Evolutionary conservation across 495 filamentous ascomycete genomes (phyloP).

Genomic region (Thozetella sp.): DNA sequence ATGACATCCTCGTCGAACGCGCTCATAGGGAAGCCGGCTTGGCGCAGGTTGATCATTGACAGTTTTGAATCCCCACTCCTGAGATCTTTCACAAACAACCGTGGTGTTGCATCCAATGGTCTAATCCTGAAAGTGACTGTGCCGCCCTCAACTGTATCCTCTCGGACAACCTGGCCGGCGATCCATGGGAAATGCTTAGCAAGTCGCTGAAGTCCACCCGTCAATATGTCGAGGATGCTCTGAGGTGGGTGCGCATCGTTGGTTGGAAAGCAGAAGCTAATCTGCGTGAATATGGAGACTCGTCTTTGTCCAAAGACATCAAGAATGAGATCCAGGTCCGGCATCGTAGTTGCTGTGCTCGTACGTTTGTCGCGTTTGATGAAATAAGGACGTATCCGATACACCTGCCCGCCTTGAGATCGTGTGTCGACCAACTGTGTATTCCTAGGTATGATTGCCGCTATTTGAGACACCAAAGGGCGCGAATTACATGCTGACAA

Average conservation of each 20-base stretch:
- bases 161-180: slow-evolving; percentile 51
- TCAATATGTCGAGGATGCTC: slow-evolving; percentile 19
- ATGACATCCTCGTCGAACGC: slow-evolving; percentile 52
- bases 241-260: slow-evolving; percentile 22
- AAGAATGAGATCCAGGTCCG: slow-evolving; percentile 8
- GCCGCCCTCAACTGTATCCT: slow-evolving; percentile 28
- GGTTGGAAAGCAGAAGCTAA: slow-evolving; percentile 30
- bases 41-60: slow-evolving; percentile 37
- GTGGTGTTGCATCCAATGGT: slow-evolving; percentile 27
- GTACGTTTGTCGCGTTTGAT: no score
- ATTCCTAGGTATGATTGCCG: no score
- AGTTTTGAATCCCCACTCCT: slow-evolving; percentile 29
- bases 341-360: background rate
- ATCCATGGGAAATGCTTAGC: slow-evolving; percentile 50
- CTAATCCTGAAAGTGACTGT: slow-evolving; percentile 43
- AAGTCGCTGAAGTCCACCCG: slow-evolving; percentile 11
- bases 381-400: no score
- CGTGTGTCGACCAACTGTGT: no score
- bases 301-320: slow-evolving; percentile 29
- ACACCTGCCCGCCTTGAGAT: no score
- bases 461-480: no score
- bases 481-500: no score
- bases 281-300: slow-evolving; percentile 16
- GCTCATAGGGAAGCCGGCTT: slow-evolving; percentile 42
- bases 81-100: slow-evolving; percentile 42